These are phyloP conservation scores for Arthroderma sp. DNA, from an alignment of 2,329 filamentous ascomycete genomes.

Conservation along the genomic window DNA sequence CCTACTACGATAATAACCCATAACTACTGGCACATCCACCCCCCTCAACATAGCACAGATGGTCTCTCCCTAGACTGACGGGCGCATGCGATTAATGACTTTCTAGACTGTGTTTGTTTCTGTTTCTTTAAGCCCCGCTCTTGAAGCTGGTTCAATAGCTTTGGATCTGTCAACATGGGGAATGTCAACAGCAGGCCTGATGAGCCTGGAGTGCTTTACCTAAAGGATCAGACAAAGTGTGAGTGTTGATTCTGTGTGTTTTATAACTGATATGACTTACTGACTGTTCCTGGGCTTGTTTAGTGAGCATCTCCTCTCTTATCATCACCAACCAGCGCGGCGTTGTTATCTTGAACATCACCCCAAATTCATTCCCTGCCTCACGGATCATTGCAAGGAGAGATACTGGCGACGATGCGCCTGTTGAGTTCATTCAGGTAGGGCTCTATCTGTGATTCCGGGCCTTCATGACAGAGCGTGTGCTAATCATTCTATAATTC, in stretches of 20 bases:
- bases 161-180: conserved; percentile 56
- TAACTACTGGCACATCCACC: background rate
- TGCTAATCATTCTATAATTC: background rate
- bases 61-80: background rate
- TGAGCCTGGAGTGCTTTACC: conserved; percentile 62
- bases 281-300: conserved; percentile 8
- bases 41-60: background rate
- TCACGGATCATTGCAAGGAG: conserved; percentile 62
- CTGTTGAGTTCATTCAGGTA: conserved; percentile 89
- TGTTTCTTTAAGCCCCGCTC: background rate
- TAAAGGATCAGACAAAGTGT: conserved; percentile 90
- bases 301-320: conserved; percentile 80
- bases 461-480: background rate
- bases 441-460: conserved; percentile 17
- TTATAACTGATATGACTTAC: conserved; percentile 10
- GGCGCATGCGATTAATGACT: background rate
- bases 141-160: too few species aligned
- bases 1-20: too few species aligned
- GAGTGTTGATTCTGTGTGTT: conserved; percentile 30
- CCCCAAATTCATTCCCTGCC: conserved; percentile 80
- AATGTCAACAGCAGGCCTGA: conserved; percentile 81
- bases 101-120: background rate
- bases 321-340: conserved; percentile 68
- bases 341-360: conserved; percentile 62
- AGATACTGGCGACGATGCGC: conserved; percentile 58